Percentiles rank a stretch among this genome's conserved stretches.
phyloP scores from a whole-genome alignment of 305 asterid genomes.

The Ruellia speciosa region DNA sequence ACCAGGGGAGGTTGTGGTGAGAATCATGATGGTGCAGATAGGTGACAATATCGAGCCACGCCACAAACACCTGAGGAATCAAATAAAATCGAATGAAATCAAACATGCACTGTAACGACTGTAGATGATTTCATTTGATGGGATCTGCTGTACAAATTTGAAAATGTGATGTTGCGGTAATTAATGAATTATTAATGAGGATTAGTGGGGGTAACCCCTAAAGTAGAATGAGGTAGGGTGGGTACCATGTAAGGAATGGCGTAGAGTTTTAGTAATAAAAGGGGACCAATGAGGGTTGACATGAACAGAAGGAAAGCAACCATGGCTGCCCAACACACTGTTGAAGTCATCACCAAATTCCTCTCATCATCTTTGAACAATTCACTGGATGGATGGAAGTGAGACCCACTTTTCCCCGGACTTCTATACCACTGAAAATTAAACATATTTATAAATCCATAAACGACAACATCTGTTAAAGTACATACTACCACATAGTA shows the following conservation, averaged over 20 bases:
- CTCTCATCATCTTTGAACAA: conserved; percentile 1
- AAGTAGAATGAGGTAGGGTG: too few species aligned
- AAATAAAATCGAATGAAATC: neutral
- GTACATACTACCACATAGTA: too few species aligned
- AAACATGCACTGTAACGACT: conserved; percentile 3
- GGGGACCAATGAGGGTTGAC: conserved; percentile 45
- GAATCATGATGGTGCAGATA: conserved; percentile 60
- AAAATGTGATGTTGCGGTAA: too few species aligned
- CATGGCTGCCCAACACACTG: conserved; percentile 14
- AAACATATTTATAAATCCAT: neutral
- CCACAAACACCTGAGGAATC: conserved; percentile 29
- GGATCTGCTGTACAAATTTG: too few species aligned
- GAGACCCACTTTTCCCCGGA: conserved; percentile 23
- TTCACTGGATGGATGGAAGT: conserved; percentile 3
- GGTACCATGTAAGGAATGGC: conserved; percentile 76
- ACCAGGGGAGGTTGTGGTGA: conserved; percentile 56
- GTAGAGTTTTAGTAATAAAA: conserved; percentile 56
- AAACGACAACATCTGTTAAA: too few species aligned
- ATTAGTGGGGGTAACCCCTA: neutral
- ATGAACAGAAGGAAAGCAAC: conserved; percentile 19
- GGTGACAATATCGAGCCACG: conserved; percentile 55
- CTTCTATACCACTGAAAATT: conserved; percentile 61
- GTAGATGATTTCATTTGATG: too few species aligned
- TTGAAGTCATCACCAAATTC: conserved; percentile 8
- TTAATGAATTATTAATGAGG: too few species aligned